Base-by-base conservation (phyloP, 352 stramenopile species). In the Globisporangium okanoganense region DNA sequence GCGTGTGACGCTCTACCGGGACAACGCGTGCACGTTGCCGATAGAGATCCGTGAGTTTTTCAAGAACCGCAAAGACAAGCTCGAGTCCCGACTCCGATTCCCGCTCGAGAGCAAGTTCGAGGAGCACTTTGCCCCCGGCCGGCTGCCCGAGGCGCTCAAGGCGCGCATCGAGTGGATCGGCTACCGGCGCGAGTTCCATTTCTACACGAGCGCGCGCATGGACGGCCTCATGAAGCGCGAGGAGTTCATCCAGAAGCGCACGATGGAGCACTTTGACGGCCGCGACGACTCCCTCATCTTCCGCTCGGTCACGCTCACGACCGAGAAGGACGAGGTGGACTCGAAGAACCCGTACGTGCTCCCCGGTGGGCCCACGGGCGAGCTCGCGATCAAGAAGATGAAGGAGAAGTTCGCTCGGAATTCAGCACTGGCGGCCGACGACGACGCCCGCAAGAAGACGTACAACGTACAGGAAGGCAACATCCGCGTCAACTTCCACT, bases 1-100 rank as follows among this genome's bases (percentile, higher is more conserved):
- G 27, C 84, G 92, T 7, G 65, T 98, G 24, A 97, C 90, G 8
- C 29, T 89, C 9, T 98, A 87, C 65, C 77, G 75, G 22, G 91
- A 98, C 63, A 61, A 64, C 2, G 69, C 66, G 5, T 89, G 84
- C 56, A 96, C 86, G 6, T 70, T 97, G 13, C 81, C 85, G 5
- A 65, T 90, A n/a, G 84, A 97, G 62, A 87, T 97, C 53, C 83
- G 84, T 18, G 95, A 98, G 69, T 81, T 89, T 56, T 98, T 98
- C 62, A 82, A 86, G 50, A 95, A 97, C 62, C 79, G 94, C 45
- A 90, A 94, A 61, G 93, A 98, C 72, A 87, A 85, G 56, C 88
- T 98, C 24, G 81, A 94, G 47, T 72, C 67, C 14, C 81, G 93
- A 22, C 67, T 70, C 12, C 82, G 91, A 6, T 88, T 82, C 50